Conservation (phyloP, 495 filamentous ascomycete genomes). For the Penicillium angulare region DNA sequence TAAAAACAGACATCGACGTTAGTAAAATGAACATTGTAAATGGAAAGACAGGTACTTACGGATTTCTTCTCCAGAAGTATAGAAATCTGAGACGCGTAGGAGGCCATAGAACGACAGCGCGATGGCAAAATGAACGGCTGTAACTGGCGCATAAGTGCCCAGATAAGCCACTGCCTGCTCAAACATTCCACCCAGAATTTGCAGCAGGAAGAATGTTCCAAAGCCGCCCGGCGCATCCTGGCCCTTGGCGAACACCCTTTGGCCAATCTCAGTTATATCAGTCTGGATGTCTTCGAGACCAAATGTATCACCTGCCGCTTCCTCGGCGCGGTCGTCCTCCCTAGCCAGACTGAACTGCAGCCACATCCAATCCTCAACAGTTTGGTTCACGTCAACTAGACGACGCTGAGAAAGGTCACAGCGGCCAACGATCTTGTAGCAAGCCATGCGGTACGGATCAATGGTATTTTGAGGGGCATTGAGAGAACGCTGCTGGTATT, state of each 20-base stretch:
- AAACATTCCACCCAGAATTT: constrained; percentile 89
- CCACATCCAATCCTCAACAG: constrained; percentile 96
- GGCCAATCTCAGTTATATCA: constrained; percentile 83
- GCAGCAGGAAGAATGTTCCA: constrained; percentile 88
- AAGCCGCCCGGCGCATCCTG: constrained; percentile 71
- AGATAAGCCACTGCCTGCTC: constrained; percentile 91
- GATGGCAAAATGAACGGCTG: constrained; percentile 93
- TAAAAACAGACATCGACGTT: constrained; percentile 24
- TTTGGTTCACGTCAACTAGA: constrained; percentile 75
- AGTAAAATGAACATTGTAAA: constrained; percentile 21
- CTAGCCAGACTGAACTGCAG: constrained; percentile 89
- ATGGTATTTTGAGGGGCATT: constrained; percentile 83
- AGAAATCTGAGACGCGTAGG: constrained; percentile 75
- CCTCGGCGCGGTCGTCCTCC: constrained; percentile 78
- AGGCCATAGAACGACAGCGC: constrained; percentile 89
- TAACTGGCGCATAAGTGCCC: constrained; percentile 82
- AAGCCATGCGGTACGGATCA: constrained; percentile 94
- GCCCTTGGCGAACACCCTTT: constrained; percentile 77
- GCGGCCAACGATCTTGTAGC: constrained; percentile 95
- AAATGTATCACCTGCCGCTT: constrained; percentile 84
- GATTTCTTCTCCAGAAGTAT: constrained; percentile 66
- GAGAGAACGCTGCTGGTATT: constrained; percentile 79
- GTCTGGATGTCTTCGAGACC: constrained; percentile 81
- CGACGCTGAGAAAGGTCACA: constrained; percentile 81
- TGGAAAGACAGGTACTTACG: constrained; percentile 44